These are phyloP conservation scores for Thelonectria rubi DNA, from an alignment of 2,329 filamentous ascomycete species.

Conservation along the genomic window DNA sequence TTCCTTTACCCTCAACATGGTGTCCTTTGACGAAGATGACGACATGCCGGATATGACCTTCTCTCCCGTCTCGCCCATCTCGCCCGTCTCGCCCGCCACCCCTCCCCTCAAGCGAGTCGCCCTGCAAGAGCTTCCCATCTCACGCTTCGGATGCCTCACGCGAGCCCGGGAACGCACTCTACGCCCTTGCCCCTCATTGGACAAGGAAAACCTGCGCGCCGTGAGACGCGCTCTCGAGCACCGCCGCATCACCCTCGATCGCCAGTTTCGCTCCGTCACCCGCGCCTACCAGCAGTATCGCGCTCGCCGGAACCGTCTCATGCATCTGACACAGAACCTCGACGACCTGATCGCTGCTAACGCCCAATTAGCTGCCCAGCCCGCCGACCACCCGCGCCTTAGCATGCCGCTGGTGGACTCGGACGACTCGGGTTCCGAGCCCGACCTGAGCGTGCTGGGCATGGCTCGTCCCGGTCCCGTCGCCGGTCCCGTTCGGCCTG, in stretches of 20 bases:
- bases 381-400: constrained; percentile 44
- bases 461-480: constrained; percentile 44
- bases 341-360: constrained; percentile 28
- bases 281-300: constrained; percentile 20
- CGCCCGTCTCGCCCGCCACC: constrained; percentile 5
- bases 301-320: constrained; percentile 13
- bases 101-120: constrained; percentile 39
- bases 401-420: constrained; percentile 50
- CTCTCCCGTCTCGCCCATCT: constrained; percentile 2
- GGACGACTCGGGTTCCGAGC: constrained; percentile 50
- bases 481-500: constrained; percentile 22
- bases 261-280: constrained; percentile 20
- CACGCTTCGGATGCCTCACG: constrained; percentile 35
- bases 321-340: constrained; percentile 12
- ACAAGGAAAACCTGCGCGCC: constrained; percentile 43
- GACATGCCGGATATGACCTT: neutral
- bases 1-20: constrained; percentile 27
- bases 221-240: constrained; percentile 29
- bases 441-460: constrained; percentile 50
- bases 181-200: constrained; percentile 38
- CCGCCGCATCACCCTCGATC: constrained; percentile 19
- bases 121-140: constrained; percentile 41
- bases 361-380: constrained; percentile 41
- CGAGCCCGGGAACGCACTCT: constrained; percentile 32
- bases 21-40: constrained; percentile 17